phyloP scores from a whole-genome alignment of 495 filamentous ascomycete species.

The Neurospora sublineolata region DNA sequence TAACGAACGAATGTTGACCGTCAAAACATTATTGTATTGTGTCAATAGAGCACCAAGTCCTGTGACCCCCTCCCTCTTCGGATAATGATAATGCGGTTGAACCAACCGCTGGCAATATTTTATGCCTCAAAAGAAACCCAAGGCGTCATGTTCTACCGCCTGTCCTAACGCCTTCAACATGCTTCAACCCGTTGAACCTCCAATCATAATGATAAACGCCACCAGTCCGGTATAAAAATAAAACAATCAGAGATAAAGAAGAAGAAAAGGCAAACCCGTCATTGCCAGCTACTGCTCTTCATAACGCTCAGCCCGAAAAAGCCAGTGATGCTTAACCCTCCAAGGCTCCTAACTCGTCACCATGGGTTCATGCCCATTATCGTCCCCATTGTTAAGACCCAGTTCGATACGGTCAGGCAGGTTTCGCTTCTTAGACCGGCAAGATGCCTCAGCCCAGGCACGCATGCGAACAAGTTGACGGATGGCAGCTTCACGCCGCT shows the following conservation, averaged over 20 bases:
- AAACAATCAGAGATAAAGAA: neutral
- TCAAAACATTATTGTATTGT: neutral
- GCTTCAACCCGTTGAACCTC: neutral
- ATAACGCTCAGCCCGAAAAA: neutral
- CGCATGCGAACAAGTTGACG: constrained; percentile 67
- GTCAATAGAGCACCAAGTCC: neutral
- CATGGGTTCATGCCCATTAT: constrained; percentile 48
- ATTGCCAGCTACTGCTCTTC: neutral
- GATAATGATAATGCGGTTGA: neutral
- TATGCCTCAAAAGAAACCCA: neutral
- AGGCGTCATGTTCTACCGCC: neutral
- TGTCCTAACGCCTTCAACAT: neutral
- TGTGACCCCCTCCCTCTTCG: neutral
- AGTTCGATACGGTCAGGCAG: constrained; percentile 62
- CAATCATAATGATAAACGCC: neutral
- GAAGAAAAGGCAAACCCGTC: neutral
- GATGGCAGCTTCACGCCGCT: constrained; percentile 68
- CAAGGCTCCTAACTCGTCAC: constrained; percentile 28
- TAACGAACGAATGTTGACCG: neutral
- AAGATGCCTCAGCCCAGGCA: constrained; percentile 74
- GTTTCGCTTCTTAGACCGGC: constrained; percentile 59
- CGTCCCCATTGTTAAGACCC: constrained; percentile 46
- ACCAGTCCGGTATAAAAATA: neutral
- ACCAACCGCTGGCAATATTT: neutral
- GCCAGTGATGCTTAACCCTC: neutral